Evolutionary conservation across 2,329 filamentous ascomycete species (phyloP), one percentile per base, ranked within the genome.

Genomic region (Chaetothyriales sp.): DNA sequence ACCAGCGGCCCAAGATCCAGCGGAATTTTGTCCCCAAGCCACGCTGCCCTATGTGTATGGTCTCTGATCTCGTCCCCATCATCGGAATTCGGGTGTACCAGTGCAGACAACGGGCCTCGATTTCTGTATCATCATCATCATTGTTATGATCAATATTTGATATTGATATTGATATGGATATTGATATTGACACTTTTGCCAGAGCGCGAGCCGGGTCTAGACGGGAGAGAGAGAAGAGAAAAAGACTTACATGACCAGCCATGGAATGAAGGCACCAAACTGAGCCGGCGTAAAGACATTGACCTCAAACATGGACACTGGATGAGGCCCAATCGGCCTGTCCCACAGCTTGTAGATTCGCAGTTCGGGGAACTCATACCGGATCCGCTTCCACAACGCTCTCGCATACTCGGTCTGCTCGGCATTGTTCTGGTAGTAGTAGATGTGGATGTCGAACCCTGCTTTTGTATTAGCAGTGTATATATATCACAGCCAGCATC

Each of bases 301-400:
- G 45, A 95, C 86, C 67, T 95, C 89, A 61, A 95, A 95, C 87
- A 94, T 95, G 49, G 81, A 84, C 0, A 87, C 66, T 0, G 84
- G 81, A 64, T 95, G 88, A 0, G 88, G 88, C 0, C 88, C 89
- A 25, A 95, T 67, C 0, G 88, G 86, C 12, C 70, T 67, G 57
- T 92, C 83, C 77, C 79, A 93, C 57, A 94, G 71, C 12, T 67
- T 73, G 64, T 95, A 94, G 59, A 93, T 83, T 49, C 87, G 48
- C 42, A 62, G 74, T 63, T 69, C 86, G 81, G 58, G 58, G 45
- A 60, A 94, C 69, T 95, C 87, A 53, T 81, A 74, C 47, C 87
- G 73, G 57, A 94, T 85, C 9, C 87, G 75, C 62, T 89, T 79
- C 76, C 83, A 86, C 0, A 95, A 72, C 44, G 83, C 80, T 25